Percentiles rank a stretch among this genome's conserved stretches.
These are phyloP conservation scores for Ganoderma multipileum DNA, from an alignment of 1,284 basidiomycete species.

Conservation along the genomic window DNA sequence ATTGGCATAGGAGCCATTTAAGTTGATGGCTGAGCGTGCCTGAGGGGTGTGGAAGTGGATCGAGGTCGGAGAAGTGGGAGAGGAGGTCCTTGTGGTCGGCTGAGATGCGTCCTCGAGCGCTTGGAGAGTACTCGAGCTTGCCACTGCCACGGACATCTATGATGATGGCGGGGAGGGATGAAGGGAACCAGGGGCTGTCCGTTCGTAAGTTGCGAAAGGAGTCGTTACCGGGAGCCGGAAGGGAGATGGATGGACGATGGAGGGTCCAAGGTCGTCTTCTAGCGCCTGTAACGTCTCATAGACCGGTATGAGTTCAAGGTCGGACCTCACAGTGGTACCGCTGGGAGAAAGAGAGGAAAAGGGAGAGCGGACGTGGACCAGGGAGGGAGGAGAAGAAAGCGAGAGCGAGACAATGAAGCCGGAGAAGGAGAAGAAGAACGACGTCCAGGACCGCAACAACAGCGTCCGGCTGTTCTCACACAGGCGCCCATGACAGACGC, in stretches of 20 bases:
- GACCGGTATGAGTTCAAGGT: constrained; percentile 27
- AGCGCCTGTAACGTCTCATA: constrained; percentile 30
- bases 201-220: constrained; percentile 14
- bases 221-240: constrained; percentile 18
- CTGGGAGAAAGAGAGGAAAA: constrained; percentile 14
- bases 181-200: constrained; percentile 1
- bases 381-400: constrained; percentile 18
- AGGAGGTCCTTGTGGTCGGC: constrained; percentile 53
- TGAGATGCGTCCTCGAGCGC: constrained; percentile 46
- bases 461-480: constrained; percentile 7
- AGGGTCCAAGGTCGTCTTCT: constrained; percentile 24
- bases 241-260: constrained; percentile 13
- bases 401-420: constrained; percentile 14
- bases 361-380: constrained; percentile 12
- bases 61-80: constrained; percentile 58
- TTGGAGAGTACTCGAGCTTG: constrained; percentile 46
- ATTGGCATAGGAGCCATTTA: constrained; percentile 32
- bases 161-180: constrained; percentile 9
- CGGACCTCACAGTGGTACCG: constrained; percentile 12
- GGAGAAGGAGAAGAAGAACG: constrained; percentile 27
- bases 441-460: constrained; percentile 9
- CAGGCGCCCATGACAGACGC: constrained; percentile 11
- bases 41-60: constrained; percentile 45
- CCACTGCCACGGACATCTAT: constrained; percentile 50
- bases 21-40: constrained; percentile 34